Evolutionary conservation across 495 filamentous ascomycete species (phyloP), one percentile per base, ranked within the genome.

Genomic region (Penicillium bialowiezense): DNA sequence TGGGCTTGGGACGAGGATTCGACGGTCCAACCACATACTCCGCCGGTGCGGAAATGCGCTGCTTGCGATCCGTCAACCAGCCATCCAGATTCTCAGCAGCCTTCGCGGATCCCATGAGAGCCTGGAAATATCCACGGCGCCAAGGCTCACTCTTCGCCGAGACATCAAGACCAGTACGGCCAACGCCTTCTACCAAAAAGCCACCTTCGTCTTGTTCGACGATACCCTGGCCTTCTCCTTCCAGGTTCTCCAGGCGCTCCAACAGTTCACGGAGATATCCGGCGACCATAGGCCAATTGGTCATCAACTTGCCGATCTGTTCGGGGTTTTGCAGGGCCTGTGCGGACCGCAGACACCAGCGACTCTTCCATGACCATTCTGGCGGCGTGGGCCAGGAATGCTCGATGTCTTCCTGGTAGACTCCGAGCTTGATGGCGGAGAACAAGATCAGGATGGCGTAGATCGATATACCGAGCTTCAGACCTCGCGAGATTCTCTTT

Each of bases 61-160:
- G 74, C 31, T 78, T 85, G 34, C 70, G 82, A 63, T 95, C 89
- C 23, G 71, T 65, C 32, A 92, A 75, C 75, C 83, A 88, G 9
- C 85, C 87, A 40, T 95, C 89, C 17, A 91, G 68, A 51, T 88
- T 82, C 71, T 95, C 91, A 3, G 89, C 85, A 2, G 84, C 81
- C 51, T 81, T 82, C 0, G 85, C 90, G 50, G 77, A 77, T 8
- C 84, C 77, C 83, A 96, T 88, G 19, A 96, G 64, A 15, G 82
- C 77, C 54, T 91, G 79, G 64, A 82, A 90, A 59, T 96, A 96
- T 0, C 90, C 88, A 41, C 87, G 74, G 56, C 87, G 71, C 91
- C 91, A 96, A 24, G 84, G 70, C 64, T 91, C 86, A 32, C 81
- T 80, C 65, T 91, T 96, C 1, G 65, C 71, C 0, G 80, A 81